Conservation (phyloP, 75 land plant species). For the Sequoiadendron giganteum region DNA sequence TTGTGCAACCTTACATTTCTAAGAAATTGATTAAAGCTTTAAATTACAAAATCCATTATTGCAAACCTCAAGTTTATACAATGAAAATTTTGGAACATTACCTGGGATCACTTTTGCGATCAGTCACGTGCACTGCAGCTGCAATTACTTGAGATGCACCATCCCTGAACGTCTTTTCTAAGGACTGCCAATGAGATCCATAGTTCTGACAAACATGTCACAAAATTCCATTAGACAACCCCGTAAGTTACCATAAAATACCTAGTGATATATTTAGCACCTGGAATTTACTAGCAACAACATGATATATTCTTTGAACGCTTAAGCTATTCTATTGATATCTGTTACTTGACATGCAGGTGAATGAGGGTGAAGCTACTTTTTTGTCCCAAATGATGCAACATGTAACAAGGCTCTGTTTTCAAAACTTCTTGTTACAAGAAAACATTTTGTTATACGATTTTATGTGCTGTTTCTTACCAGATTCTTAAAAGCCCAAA, state of each 20-base stretch:
- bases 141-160: conserved; percentile 25
- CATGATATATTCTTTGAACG: neutral
- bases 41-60: neutral
- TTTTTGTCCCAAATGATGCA: neutral
- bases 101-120: conserved; percentile 21
- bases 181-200: conserved; percentile 26
- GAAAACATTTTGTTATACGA: neutral
- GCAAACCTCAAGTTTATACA: neutral
- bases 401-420: neutral
- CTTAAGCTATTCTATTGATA: neutral
- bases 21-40: neutral
- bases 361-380: neutral
- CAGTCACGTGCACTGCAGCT: conserved; percentile 17
- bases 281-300: neutral
- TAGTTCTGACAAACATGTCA: conserved; percentile 8
- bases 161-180: conserved; percentile 23
- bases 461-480: neutral
- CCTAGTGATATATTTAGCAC: neutral
- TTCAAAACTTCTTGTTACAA: neutral
- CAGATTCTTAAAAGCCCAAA: neutral
- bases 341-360: neutral
- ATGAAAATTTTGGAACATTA: neutral
- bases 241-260: neutral
- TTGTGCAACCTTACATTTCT: neutral
- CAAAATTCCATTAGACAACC: neutral